Evolutionary conservation across 192 early-diverging fungal species (phyloP).

Genomic region (Phlyctochytrium planicorne): DNA sequence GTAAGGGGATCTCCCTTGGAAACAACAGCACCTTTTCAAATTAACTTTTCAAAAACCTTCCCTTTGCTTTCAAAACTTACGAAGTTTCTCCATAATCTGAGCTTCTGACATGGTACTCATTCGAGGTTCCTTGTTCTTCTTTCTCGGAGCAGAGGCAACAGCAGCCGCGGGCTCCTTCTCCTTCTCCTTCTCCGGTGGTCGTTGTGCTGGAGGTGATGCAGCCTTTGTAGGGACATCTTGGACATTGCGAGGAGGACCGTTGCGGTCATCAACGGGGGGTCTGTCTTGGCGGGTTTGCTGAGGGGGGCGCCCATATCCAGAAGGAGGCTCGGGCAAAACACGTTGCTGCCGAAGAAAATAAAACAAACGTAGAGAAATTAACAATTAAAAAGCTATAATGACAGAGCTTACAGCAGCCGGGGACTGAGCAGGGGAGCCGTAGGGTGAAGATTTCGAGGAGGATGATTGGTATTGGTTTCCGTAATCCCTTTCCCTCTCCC

Average conservation of each 20-base stretch:
- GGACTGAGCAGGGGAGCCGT: constrained; percentile 1
- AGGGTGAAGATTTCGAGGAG: neutral
- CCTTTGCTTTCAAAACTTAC: no score
- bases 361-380: no score
- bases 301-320: no score
- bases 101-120: constrained; percentile 87
- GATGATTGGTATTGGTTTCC: neutral
- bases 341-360: no score
- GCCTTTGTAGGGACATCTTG: constrained; percentile 15
- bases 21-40: constrained; percentile 62
- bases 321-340: no score
- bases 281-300: no score
- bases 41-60: no score
- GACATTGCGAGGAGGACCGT: constrained; percentile 18
- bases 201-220: constrained; percentile 18
- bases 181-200: constrained; percentile 19
- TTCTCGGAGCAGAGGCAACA: constrained; percentile 22
- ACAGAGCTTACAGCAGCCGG: neutral
- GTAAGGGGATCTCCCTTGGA: constrained; percentile 87
- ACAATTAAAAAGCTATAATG: no score
- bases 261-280: neutral
- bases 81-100: constrained; percentile 90
- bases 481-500: constrained; percentile 13
- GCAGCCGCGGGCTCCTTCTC: constrained; percentile 31
- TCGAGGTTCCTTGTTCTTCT: constrained; percentile 59